Evolutionary conservation across 169 alveolate genomes (phyloP).

Genomic region (Perkinsus chesapeaki): DNA sequence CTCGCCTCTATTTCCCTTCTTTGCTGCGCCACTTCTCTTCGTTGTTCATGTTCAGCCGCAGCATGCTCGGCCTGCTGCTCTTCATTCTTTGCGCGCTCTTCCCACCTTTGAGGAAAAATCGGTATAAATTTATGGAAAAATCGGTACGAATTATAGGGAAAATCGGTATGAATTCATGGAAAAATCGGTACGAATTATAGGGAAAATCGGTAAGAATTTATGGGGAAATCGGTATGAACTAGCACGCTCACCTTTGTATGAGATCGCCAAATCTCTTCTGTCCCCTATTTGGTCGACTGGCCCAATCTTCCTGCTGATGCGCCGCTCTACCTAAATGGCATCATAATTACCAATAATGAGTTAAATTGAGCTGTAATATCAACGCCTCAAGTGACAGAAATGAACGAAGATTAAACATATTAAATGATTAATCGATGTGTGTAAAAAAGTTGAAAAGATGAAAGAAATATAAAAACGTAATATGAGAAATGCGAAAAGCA

Average conservation of each 20-base stretch:
- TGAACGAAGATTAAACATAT: too few species aligned
- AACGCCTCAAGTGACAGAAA: too few species aligned
- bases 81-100: neutral
- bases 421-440: too few species aligned
- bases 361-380: too few species aligned
- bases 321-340: neutral
- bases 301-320: neutral
- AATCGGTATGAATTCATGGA: neutral
- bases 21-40: neutral
- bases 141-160: neutral
- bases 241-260: neutral
- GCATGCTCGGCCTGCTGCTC: neutral
- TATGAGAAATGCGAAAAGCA: too few species aligned
- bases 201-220: too few species aligned
- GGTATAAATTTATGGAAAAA: neutral
- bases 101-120: neutral
- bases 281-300: neutral
- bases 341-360: too few species aligned
- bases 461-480: too few species aligned
- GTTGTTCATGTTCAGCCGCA: neutral
- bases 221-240: neutral
- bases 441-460: too few species aligned
- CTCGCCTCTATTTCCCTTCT: neutral
- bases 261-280: neutral
- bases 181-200: neutral